phyloP scores from a whole-genome alignment of 2,329 filamentous ascomycete species.

The Xylariales sp. region DNA sequence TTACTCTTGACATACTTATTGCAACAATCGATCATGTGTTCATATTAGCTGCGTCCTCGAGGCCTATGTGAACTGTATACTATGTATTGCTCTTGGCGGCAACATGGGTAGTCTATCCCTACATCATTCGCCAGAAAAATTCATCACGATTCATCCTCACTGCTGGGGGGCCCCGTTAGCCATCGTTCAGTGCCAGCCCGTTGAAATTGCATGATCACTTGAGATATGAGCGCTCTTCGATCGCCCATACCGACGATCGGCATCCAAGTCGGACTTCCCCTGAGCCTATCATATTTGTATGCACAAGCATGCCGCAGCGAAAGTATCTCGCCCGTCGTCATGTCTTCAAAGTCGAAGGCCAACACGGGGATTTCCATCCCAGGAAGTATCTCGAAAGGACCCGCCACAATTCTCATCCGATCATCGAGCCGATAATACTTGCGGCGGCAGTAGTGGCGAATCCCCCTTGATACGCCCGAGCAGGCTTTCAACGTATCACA shows the following conservation, averaged over 20 bases:
- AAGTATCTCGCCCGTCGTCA: constrained; percentile 6
- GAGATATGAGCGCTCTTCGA: constrained; percentile 22
- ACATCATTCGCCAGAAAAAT: too few relatives aligned
- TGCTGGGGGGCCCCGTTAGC: too few relatives aligned
- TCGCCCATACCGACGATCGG: constrained; percentile 16
- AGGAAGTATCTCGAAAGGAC: constrained; percentile 1
- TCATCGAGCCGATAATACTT: constrained; percentile 38
- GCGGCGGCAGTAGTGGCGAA: constrained; percentile 33
- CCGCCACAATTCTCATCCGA: constrained; percentile 28
- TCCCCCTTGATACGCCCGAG: constrained; percentile 26
- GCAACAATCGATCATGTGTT: too few relatives aligned
- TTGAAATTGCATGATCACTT: constrained; percentile 13
- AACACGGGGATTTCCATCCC: background rate
- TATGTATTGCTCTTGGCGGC: too few relatives aligned
- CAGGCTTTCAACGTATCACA: constrained; percentile 42
- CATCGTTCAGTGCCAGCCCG: too few relatives aligned
- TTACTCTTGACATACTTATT: too few relatives aligned
- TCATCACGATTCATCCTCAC: too few relatives aligned
- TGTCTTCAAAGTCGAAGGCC: constrained; percentile 8
- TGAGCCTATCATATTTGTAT: background rate
- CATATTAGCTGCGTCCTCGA: too few relatives aligned
- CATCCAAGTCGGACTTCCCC: constrained; percentile 5
- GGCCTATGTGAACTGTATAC: too few relatives aligned
- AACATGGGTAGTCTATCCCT: too few relatives aligned
- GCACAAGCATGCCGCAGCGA: background rate